Conservation (phyloP, 2,329 filamentous ascomycete species). For the Kalaharituber pfeilii region DNA sequence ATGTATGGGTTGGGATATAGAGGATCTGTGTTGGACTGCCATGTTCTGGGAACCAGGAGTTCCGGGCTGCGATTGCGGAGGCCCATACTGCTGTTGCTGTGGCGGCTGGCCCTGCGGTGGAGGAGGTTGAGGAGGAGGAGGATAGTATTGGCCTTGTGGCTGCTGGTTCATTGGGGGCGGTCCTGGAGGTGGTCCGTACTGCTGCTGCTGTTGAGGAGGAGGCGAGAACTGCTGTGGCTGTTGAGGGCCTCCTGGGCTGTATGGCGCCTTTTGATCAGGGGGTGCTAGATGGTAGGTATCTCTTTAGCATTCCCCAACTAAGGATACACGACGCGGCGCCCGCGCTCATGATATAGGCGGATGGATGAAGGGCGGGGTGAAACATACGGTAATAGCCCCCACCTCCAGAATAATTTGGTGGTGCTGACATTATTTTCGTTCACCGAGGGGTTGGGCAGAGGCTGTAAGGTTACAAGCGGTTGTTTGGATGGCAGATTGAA, state of each 20-base stretch:
- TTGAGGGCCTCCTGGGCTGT: conserved; percentile 7
- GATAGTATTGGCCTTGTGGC: conserved; percentile 26
- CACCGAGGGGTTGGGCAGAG: conserved; percentile 21
- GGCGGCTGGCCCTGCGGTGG: conserved; percentile 18
- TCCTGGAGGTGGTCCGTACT: conserved; percentile 29
- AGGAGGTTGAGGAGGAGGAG: conserved; percentile 8
- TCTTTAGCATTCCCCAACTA: too few species aligned
- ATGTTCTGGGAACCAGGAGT: conserved; percentile 16
- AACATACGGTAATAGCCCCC: conserved; percentile 15
- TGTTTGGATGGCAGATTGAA: too few species aligned
- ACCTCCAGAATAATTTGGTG: conserved; percentile 19
- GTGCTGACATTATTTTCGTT: conserved; percentile 25
- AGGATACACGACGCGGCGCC: too few species aligned
- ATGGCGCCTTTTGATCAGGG: conserved; percentile 17
- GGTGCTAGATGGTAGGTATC: conserved; percentile 19
- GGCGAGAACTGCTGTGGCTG: conserved; percentile 31
- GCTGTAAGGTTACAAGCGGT: too few species aligned
- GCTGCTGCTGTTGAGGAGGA: conserved; percentile 30
- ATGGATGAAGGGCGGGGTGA: conserved; percentile 28
- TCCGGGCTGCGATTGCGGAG: conserved; percentile 9
- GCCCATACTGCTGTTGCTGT: conserved; percentile 18
- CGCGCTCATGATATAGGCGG: too few species aligned
- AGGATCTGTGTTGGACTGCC: conserved; percentile 17
- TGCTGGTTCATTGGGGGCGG: conserved; percentile 20
- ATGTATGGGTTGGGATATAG: conserved; percentile 15